Evolutionary conservation across 2,329 filamentous ascomycete species (phyloP), one percentile per base, ranked within the genome.

Genomic region (Penicillium sp.): DNA sequence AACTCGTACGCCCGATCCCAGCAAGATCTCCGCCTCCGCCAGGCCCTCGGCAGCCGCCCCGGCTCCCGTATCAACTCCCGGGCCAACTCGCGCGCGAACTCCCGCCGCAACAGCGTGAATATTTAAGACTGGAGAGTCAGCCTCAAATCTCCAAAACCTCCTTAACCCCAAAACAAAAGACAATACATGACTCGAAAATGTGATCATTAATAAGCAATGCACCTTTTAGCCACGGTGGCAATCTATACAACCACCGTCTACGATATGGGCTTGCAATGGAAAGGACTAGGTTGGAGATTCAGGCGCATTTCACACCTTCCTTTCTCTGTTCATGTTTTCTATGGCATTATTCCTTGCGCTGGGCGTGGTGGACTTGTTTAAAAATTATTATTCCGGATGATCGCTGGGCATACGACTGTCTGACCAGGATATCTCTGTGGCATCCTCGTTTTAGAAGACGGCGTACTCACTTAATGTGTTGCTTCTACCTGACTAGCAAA

Each of bases 1-100:
- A 73, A 69, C 53, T 76, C 74, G 1, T 73, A 73, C 56, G 74
- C 71, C n/a, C 68, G 74, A 19, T 75, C 74, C 4, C 71, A 73
- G 54, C 74, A 76, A 52, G 72, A 75, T 51, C 60, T 74, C 33
- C 70, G 73, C 37, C 67, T 76, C 42, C 73, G 71, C n/a, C 69
- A 72, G 47, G 61, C 65, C 5, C 45, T 72, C 8, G 73, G 72
- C 49, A 76, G 73, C 56, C 72, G 73, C 22, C 66, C 67, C 21
- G 68, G 67, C 21, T 74, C 72, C 26, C 68, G 67, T n/a, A 62
- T 65, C 45, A 68, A 65, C 46, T 75, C 73, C 4, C 71, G 69
- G 24, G 69, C 60, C 16, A 68, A 69, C 27, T 73, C 71, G 1
- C 65, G 64, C 13, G 65, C 49, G 27, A 58, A 58, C 35, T 72